A percentile compares a stretch with the other conserved stretches of the same genome.
phyloP scores from a whole-genome alignment of 73 alveolate species.

The Paraurostyla sp. region DNA sequence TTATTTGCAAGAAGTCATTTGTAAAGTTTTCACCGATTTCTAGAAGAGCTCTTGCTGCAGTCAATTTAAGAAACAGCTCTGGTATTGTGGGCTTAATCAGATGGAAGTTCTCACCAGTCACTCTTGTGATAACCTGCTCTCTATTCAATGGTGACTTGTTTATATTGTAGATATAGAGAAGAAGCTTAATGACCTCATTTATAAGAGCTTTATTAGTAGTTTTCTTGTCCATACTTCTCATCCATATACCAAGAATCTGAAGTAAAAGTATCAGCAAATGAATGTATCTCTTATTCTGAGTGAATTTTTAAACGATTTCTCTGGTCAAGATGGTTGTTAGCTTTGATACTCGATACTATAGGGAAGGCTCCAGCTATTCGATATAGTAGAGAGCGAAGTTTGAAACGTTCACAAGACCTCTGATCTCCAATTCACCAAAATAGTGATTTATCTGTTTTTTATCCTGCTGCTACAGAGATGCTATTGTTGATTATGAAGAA shows the following conservation, averaged over 20 bases:
- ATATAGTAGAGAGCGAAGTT: slow-evolving; percentile 68
- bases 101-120: slow-evolving; percentile 63
- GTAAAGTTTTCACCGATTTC: slow-evolving; percentile 75
- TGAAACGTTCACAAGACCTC: slow-evolving; percentile 67
- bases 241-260: slow-evolving; percentile 65
- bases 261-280: slow-evolving; percentile 59
- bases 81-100: slow-evolving; percentile 64
- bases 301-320: slow-evolving; percentile 40
- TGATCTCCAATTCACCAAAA: slow-evolving; percentile 74
- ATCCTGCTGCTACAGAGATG: not conserved
- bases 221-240: slow-evolving; percentile 40
- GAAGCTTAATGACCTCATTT: slow-evolving; percentile 67
- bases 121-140: slow-evolving; percentile 57
- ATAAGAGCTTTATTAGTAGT: slow-evolving; percentile 46
- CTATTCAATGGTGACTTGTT: slow-evolving; percentile 58
- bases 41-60: slow-evolving; percentile 71
- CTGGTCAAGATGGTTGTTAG: slow-evolving; percentile 70
- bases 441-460: slow-evolving; percentile 29
- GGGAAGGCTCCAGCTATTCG: slow-evolving; percentile 35
- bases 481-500: not conserved
- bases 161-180: slow-evolving; percentile 57
- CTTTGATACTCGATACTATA: slow-evolving; percentile 64
- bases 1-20: slow-evolving; percentile 45
- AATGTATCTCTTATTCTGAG: slow-evolving; percentile 57
- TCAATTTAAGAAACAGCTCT: slow-evolving; percentile 56